These are phyloP conservation scores for Forsythia viridissima DNA, from an alignment of 257 asterid genomes.

Conservation along the genomic window DNA sequence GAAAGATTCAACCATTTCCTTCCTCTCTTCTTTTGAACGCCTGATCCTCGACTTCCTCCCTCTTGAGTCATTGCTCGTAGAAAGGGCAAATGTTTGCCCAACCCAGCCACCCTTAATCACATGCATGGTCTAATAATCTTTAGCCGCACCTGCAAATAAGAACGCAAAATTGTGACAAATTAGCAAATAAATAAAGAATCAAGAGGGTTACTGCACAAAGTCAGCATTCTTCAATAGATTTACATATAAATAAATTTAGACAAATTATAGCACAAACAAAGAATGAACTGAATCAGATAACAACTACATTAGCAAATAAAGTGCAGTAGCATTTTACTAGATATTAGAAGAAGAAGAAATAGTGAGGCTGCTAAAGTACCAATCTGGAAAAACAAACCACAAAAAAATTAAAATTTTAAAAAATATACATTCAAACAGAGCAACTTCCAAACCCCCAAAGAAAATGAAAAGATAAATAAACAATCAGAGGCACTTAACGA, in stretches of 20 bases:
- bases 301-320: not conserved
- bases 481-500: not conserved
- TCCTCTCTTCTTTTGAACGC: constrained; percentile 92
- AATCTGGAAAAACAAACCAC: not conserved
- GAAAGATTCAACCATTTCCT: constrained; percentile 78
- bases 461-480: not conserved
- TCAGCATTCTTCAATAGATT: not conserved
- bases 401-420: not conserved
- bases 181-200: not conserved
- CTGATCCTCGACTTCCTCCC: constrained; percentile 78
- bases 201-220: not conserved
- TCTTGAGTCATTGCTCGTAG: constrained; percentile 61
- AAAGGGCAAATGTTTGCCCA: constrained; percentile 77
- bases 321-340: not conserved
- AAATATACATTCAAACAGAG: not conserved
- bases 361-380: not conserved
- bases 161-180: not conserved
- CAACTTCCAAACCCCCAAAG: not conserved
- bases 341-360: not conserved
- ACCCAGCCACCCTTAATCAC: constrained; percentile 61
- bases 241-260: not conserved
- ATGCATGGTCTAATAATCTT: constrained; percentile 52
- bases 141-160: constrained; percentile 27
- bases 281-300: not conserved
- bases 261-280: not conserved